phyloP scores from a whole-genome alignment of 495 filamentous ascomycete species.

The Patellaria atrata region DNA sequence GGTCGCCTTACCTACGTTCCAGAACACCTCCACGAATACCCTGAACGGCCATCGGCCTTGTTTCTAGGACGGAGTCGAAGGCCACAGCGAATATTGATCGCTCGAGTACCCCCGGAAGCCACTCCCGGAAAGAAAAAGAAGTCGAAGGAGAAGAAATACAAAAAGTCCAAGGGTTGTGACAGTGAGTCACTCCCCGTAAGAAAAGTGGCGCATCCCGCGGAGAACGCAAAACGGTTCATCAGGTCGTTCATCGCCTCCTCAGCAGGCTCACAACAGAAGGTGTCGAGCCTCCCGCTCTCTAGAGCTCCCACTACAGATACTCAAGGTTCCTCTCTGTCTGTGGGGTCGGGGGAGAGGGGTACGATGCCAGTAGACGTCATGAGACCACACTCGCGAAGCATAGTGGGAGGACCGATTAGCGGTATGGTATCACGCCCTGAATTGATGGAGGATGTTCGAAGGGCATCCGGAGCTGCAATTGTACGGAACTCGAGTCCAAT shows the following conservation, averaged over 20 bases:
- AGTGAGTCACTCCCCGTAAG: slow-evolving; percentile 7
- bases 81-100: slow-evolving; percentile 18
- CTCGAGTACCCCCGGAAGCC: slow-evolving; percentile 15
- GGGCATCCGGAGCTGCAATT: slow-evolving; percentile 3
- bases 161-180: too few species aligned
- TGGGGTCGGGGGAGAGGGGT: too few species aligned
- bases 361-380: slow-evolving; percentile 13
- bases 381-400: slow-evolving; percentile 15
- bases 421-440: slow-evolving; percentile 9
- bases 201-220: slow-evolving; percentile 31
- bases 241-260: slow-evolving; percentile 25
- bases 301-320: slow-evolving; percentile 8
- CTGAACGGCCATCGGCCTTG: slow-evolving; percentile 5
- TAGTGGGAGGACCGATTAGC: slow-evolving; percentile 6
- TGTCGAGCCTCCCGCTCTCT: too few species aligned
- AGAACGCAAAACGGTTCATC: slow-evolving; percentile 32
- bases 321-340: too few species aligned
- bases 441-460: slow-evolving; percentile 13
- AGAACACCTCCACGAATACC: slow-evolving; percentile 11
- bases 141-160: slow-evolving; percentile 4
- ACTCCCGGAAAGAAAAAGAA: slow-evolving; percentile 7
- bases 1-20: slow-evolving; percentile 19
- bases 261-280: slow-evolving; percentile 1
- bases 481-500: too few species aligned
- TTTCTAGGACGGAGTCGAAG: slow-evolving; percentile 16